Base-by-base conservation (phyloP, 768 basidiomycete species). In the Epithele typhae region DNA sequence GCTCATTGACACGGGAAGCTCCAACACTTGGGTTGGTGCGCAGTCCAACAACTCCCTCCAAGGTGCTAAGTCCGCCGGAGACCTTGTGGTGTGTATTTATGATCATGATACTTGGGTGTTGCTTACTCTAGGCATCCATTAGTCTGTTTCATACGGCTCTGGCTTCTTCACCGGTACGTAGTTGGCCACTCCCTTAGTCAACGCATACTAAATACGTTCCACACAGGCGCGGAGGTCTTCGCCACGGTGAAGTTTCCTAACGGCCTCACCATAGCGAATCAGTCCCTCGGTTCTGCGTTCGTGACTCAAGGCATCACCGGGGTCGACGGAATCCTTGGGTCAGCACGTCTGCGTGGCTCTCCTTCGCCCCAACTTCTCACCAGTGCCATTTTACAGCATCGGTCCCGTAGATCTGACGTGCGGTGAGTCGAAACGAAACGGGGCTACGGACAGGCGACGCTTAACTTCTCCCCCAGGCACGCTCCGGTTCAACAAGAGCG, bases 291-390 rank as follows among this genome's bases (percentile, higher is more conserved):
- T 56, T 81, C 79, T 39, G 82, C 84, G 12, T 59, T 65, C 4
- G 57, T 27, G 0, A 69, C 77, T 1, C 32, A 48, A 2, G 82
- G 77, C 2, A 62, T 66, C 56, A 36, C 54, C 0, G 75, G 71
- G 22, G 69, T 78, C 19, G 84, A 85, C 52, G 83, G 82, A 10
- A 83, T 85, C 46, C 51, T 85, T n/a, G 82, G 83, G 80, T 82
- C 62, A 22, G 52, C n/a, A 7, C 27, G 14, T 7, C 27, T 7
- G 14, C 27, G 27, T 27, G 22, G 27, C 7, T 30, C 27, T 7
- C 14, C 8, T 7, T 30, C 27, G 14, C 27, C 27, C 8, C 25
- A 3, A 8, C 25, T 30, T 30, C 27, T 30, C 27, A 30, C 8
- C 27, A 14, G 14, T 30, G 27, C 27, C 14, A 7, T 7, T 30